Evolutionary conservation across 2,329 filamentous ascomycete genomes (phyloP), one percentile per base, ranked within the genome.

Genomic region (Talaromyces rugulosus): DNA sequence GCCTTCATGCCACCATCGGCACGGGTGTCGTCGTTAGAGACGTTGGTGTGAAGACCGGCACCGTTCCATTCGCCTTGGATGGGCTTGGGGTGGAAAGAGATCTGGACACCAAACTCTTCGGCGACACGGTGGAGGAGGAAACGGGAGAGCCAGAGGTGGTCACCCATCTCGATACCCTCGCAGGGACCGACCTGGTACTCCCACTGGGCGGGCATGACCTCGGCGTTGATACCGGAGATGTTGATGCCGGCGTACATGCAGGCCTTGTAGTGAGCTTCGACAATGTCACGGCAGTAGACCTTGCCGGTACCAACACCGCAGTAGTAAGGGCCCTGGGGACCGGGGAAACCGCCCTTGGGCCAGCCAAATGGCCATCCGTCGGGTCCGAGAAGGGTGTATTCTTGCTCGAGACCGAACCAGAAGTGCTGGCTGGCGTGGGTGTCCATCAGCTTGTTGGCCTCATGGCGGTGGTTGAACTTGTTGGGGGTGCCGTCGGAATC

Each of bases 151-250:
- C 94, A 98, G 72, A 99, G 91, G 75, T 98, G 89, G 79, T 99
- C 95, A 78, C 95, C 95, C 85, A 98, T 90, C 76, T 88, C 83
- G 71, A 97, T 97, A 66, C 92, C 94, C 60, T 82, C 79, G 80
- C 91, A 96, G 66, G 94, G 94, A 62, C 94, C 94, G 72, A 97
- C 91, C 78, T 97, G 94, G 87, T 91, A 97, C 79, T 98, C 94
- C 94, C 94, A 98, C 81, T 97, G 94, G 64, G 90, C 92, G 66
- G 92, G 90, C 91, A 97, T 96, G 74, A 99, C 95, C 85, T 99
- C 95, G 68, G 95, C 95, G 80, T 99, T 99, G 82, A 95, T 98
- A 74, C 95, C 95, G 30, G 93, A 96, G 80, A 99, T 98, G 78
- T 93, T 88, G 80, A 99, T 85, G 64, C 90, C 89, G 64, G 94